Evolutionary conservation across 495 filamentous ascomycete species (phyloP).

Genomic region (Tuber microsphaerosporum): DNA sequence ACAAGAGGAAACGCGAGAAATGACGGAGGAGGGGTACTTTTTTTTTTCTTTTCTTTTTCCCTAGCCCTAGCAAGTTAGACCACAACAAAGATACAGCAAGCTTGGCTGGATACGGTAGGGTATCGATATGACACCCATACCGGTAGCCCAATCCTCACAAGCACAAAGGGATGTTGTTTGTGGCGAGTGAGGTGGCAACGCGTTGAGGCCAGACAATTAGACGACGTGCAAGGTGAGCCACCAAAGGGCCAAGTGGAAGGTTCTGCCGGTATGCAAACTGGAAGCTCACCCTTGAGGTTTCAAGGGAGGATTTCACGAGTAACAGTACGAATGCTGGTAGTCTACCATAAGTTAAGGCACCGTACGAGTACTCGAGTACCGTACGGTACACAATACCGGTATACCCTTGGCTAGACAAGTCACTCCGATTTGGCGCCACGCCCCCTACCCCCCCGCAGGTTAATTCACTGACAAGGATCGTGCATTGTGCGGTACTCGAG

Average conservation of each 20-base stretch:
- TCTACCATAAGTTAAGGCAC: not conserved
- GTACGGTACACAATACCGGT: too few species aligned
- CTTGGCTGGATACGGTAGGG: not conserved
- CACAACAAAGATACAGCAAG: not conserved
- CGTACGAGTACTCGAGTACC: not conserved
- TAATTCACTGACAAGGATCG: not conserved
- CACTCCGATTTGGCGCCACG: not conserved
- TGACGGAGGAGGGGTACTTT: conserved; percentile 31
- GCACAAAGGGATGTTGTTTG: conserved; percentile 29
- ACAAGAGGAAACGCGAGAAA: conserved; percentile 26
- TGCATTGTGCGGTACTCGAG: too few species aligned
- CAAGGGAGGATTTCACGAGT: not conserved
- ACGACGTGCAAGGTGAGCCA: not conserved
- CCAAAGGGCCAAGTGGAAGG: not conserved
- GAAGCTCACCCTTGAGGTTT: not conserved
- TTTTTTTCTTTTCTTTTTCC: not conserved
- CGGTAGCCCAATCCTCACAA: not conserved
- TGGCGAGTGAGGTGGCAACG: conserved; percentile 21
- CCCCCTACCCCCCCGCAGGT: not conserved
- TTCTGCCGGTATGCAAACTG: not conserved
- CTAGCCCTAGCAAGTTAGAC: not conserved
- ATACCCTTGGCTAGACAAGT: not conserved
- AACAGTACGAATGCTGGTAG: not conserved
- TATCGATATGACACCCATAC: not conserved
- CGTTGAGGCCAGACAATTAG: not conserved